These are phyloP conservation scores for Cordyceps tenuipes DNA, from an alignment of 2,329 filamentous ascomycete genomes.

Conservation along the genomic window DNA sequence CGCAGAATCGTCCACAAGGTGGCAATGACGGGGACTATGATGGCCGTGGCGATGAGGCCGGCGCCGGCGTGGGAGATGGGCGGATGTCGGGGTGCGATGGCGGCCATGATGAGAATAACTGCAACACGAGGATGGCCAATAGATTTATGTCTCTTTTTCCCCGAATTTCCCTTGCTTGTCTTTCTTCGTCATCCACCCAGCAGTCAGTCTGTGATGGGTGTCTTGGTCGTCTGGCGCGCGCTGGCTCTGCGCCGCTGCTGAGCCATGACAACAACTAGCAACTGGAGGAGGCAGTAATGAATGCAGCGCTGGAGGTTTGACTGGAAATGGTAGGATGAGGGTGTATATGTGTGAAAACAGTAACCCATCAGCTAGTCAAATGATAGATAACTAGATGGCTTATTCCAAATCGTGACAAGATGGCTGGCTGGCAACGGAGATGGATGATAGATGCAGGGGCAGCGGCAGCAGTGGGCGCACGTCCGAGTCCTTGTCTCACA, in stretches of 20 bases:
- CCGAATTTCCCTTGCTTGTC: too few species aligned
- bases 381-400: too few species aligned
- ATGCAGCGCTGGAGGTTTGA: not conserved
- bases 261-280: not conserved
- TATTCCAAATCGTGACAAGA: too few species aligned
- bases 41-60: constrained; percentile 10
- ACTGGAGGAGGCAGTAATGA: too few species aligned
- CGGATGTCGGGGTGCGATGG: constrained; percentile 1
- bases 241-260: not conserved
- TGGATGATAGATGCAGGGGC: not conserved
- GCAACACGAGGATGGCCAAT: not conserved
- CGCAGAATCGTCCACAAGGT: constrained; percentile 14
- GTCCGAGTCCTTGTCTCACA: constrained; percentile 6
- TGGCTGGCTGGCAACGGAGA: too few species aligned
- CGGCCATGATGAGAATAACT: not conserved
- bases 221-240: not conserved
- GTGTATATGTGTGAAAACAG: not conserved
- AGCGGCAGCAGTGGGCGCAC: not conserved
- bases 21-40: constrained; percentile 14
- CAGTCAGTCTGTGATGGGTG: not conserved
- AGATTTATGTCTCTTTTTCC: too few species aligned
- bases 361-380: not conserved
- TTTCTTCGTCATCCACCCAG: not conserved
- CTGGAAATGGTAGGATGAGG: not conserved
- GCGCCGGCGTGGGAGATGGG: constrained; percentile 11